Base-by-base conservation (phyloP, 2,329 filamentous ascomycete species). In the Colletotrichum musicola region DNA sequence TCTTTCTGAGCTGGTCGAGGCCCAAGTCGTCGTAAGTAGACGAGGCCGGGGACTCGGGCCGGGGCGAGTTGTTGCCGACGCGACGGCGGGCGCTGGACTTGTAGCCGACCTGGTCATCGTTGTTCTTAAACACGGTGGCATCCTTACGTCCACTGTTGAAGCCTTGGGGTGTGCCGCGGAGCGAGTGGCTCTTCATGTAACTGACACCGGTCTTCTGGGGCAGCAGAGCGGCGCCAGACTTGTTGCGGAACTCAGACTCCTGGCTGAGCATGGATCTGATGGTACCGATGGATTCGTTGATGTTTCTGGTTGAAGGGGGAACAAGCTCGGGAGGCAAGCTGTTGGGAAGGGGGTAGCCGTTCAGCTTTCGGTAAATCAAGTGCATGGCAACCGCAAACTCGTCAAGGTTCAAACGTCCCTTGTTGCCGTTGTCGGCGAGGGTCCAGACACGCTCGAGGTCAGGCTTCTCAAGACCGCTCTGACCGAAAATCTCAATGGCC, bases 371-470 rank as follows among this genome's bases (percentile, higher is more conserved):
- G 82, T 99, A 99, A 75, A 99, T 99, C 81, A 99, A 84, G 86
- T 99, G 96, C 96, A 99, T 99, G 10, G 95, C 94, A 60, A 99
- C 95, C 9, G 96, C 95, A 77, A 99, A 99, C 77, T 99, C 96
- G 77, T 99, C 96, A 75, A 98, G 89, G 75, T 99, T 95, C 35
- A 99, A 87, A 64, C 95, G 92, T 18, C 96, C 96, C 79, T 96
- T 96, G 80, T 99, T 98, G 72, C 95, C 92, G 38, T 95, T 92
- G 77, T 99, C 96, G 3, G 95, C 92, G 67, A 99, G 84, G 10
- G 96, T 98, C 96, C 96, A 99, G 58, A 98, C 91, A 38, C 92
- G 88, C 80, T 98, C 96, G 44, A 99, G 84, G 74, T 98, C 96
- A 27, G 91, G 85, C 80, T 97, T 97, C 55, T 96, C 93, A 35